phyloP scores from a whole-genome alignment of 2,329 filamentous ascomycete genomes.

The Mycogone perniciosa region DNA sequence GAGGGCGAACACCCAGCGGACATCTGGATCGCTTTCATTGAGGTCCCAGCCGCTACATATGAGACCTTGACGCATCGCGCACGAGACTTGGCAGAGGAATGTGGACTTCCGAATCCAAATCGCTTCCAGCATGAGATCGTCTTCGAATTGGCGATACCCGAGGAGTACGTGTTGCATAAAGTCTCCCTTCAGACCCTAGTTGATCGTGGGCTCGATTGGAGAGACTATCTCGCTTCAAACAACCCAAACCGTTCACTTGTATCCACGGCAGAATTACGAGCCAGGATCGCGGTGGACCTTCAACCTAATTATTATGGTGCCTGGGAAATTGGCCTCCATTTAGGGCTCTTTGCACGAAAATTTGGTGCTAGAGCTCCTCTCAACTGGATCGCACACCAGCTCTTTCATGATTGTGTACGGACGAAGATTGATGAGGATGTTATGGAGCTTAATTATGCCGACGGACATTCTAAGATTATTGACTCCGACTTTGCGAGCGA shows the following conservation, averaged over 20 bases:
- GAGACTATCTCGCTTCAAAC: neutral
- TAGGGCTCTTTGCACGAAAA: too few species aligned
- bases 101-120: neutral
- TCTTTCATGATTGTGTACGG: too few species aligned
- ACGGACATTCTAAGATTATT: too few species aligned
- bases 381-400: too few species aligned
- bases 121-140: neutral
- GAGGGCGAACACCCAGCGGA: neutral
- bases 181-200: neutral
- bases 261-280: neutral
- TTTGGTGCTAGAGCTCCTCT: too few species aligned
- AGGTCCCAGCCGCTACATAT: neutral
- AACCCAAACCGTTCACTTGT: too few species aligned
- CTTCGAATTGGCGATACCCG: neutral
- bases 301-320: too few species aligned
- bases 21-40: neutral
- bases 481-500: neutral
- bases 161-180: neutral
- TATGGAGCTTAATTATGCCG: too few species aligned
- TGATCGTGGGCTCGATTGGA: neutral
- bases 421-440: too few species aligned
- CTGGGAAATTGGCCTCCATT: too few species aligned
- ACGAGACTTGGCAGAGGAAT: neutral
- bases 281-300: neutral
- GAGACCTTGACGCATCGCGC: neutral